Base-by-base conservation (phyloP, 768 basidiomycete genomes). In the Coprinopsis sp. region DNA sequence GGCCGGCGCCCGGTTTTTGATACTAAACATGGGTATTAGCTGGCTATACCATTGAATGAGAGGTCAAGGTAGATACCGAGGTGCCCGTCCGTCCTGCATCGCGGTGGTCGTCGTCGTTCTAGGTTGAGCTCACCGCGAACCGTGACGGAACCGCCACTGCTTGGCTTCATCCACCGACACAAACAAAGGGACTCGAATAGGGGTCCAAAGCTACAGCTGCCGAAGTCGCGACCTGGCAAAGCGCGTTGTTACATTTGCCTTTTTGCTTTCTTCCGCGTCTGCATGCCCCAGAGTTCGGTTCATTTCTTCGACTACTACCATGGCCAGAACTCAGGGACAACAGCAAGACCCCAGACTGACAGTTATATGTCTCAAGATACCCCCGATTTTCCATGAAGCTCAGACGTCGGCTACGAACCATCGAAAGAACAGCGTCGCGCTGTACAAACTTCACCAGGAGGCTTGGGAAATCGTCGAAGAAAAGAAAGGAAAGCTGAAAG, bases 1-100 rank as follows among this genome's bases (percentile, higher is more conserved):
- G 39, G 95, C 95, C 31, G 95, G 87, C 14, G 95, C 95, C 42
- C 95, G 79, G 67, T 98, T 98, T 77, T 95, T 94, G 54, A 98
- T 92, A 47, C 88, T 90, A 46, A 13, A 46, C 10, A 16, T 3
- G 21, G 23, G n/a, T 44, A 38, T 12, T 37, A 7, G 22, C 55
- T 36, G 53, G 44, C 28, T 6, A 31, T 21, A 12, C 40, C 22
- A 33, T 28, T n/a, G 48, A 13, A 2, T 30, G 13, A 45, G 24
- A 28, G 22, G 12, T 21, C 12, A 3, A 30, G 21, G 47, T 27
- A 56, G 61, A 21, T 61, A 87, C 86, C 83, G 77, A 40, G 87
- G 87, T 37, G 86, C 87, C 43, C 87, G 73, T 37, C 86, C 87
- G 77, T 89, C 87, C 62, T 87, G 84, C 85, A 87, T 87, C 29